These are phyloP conservation scores for Calophaca sinica DNA, from an alignment of 306 rosid genomes.

Conservation along the genomic window DNA sequence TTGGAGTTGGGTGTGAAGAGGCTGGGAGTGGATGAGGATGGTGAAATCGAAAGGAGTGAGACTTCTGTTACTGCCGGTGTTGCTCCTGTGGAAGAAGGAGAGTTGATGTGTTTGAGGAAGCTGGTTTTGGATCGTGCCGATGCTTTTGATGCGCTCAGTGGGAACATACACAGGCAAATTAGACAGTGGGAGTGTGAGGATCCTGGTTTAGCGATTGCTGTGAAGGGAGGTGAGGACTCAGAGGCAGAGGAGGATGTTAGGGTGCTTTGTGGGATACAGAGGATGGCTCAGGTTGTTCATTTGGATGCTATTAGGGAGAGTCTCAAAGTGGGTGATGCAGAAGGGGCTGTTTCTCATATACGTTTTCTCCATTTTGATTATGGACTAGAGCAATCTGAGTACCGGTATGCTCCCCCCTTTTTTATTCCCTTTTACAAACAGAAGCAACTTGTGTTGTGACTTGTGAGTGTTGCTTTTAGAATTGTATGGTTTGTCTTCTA, in stretches of 20 bases:
- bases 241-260: constrained; percentile 57
- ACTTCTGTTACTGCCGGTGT: constrained; percentile 22
- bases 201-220: constrained; percentile 58
- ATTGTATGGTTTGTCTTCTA: background rate
- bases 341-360: constrained; percentile 66
- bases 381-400: constrained; percentile 79
- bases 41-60: constrained; percentile 43
- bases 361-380: constrained; percentile 74
- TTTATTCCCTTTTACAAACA: background rate
- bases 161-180: constrained; percentile 72
- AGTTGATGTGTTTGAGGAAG: constrained; percentile 63
- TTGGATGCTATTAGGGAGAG: constrained; percentile 72
- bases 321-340: constrained; percentile 58
- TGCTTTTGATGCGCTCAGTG: constrained; percentile 75
- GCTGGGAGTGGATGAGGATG: constrained; percentile 57
- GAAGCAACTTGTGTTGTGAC: too few species aligned
- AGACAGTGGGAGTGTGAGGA: constrained; percentile 62
- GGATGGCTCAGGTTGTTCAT: constrained; percentile 73
- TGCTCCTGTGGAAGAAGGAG: constrained; percentile 61
- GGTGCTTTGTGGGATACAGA: constrained; percentile 67
- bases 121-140: constrained; percentile 66
- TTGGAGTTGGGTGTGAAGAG: constrained; percentile 82
- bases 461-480: constrained; percentile 31
- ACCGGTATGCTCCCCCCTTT: constrained; percentile 66
- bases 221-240: constrained; percentile 48